A percentile compares a stretch with the other conserved stretches of the same genome.
phyloP scores from a whole-genome alignment of 768 basidiomycete genomes.

The Phlebiopsis gigantea region DNA sequence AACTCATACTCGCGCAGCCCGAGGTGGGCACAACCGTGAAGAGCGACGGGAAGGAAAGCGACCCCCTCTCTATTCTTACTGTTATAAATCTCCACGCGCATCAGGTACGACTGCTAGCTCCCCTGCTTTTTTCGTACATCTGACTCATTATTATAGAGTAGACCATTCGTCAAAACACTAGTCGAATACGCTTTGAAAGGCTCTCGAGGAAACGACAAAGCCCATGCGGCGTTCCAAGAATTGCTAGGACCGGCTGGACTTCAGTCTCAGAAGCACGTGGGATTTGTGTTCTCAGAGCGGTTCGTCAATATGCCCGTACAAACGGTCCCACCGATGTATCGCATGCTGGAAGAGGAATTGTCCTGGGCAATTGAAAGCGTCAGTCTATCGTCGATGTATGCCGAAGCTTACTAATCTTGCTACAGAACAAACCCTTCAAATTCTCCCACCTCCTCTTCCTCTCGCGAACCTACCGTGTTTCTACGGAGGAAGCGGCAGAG shows the following conservation, averaged over 20 bases:
- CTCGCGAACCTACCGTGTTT: slow-evolving; percentile 73
- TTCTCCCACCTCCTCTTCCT: slow-evolving; percentile 76
- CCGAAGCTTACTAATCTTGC: not conserved
- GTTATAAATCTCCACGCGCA: slow-evolving; percentile 75
- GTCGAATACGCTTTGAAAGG: slow-evolving; percentile 66
- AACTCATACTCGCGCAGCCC: slow-evolving; percentile 72
- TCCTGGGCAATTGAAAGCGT: slow-evolving; percentile 65
- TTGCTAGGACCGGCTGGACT: slow-evolving; percentile 37
- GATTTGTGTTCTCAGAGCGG: slow-evolving; percentile 81
- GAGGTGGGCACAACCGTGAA: slow-evolving; percentile 87
- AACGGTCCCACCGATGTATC: slow-evolving; percentile 87
- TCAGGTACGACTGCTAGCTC: slow-evolving; percentile 47
- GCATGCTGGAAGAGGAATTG: slow-evolving; percentile 84
- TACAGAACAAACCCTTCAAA: slow-evolving; percentile 53
- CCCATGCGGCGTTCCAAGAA: slow-evolving; percentile 48
- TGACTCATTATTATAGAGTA: slow-evolving; percentile 43
- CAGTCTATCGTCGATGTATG: slow-evolving; percentile 16
- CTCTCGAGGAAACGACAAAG: slow-evolving; percentile 39
- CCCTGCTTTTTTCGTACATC: not conserved
- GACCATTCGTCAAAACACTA: slow-evolving; percentile 66
- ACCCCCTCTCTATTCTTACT: slow-evolving; percentile 77
- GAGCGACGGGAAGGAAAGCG: slow-evolving; percentile 83
- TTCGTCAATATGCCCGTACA: slow-evolving; percentile 96
- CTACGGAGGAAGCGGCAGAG: slow-evolving; percentile 63
- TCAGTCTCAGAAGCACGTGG: slow-evolving; percentile 52